Evolutionary conservation across 768 basidiomycete species (phyloP).

Genomic region (Agaricus subrufescens): DNA sequence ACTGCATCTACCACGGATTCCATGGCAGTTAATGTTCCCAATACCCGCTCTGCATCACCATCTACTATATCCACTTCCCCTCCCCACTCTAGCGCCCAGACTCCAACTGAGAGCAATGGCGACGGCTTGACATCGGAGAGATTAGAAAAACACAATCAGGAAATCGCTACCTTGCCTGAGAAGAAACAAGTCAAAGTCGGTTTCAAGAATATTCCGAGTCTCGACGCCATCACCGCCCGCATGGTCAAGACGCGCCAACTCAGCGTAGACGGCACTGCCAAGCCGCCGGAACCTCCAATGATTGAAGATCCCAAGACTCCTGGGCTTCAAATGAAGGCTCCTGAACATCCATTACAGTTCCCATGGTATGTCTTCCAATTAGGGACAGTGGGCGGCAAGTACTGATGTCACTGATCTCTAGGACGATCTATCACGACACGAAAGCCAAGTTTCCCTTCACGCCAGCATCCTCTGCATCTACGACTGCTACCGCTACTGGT

Average conservation of each 20-base stretch:
- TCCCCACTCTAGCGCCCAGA: slow-evolving; percentile 24
- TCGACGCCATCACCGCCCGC: slow-evolving; percentile 81
- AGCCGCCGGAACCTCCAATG: slow-evolving; percentile 73
- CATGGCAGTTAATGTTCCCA: slow-evolving; percentile 59
- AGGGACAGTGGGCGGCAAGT: neutral
- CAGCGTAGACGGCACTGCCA: slow-evolving; percentile 57
- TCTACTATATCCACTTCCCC: slow-evolving; percentile 43
- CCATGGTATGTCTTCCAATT: slow-evolving; percentile 53
- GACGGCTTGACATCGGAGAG: slow-evolving; percentile 64
- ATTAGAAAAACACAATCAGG: slow-evolving; percentile 59
- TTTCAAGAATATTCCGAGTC: slow-evolving; percentile 84
- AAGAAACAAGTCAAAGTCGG: slow-evolving; percentile 39
- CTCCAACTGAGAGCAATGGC: slow-evolving; percentile 24
- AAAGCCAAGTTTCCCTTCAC: slow-evolving; percentile 68
- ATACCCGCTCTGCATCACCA: slow-evolving; percentile 67
- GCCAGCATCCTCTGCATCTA: slow-evolving; percentile 42
- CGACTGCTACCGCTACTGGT: slow-evolving; percentile 24
- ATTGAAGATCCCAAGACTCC: slow-evolving; percentile 83
- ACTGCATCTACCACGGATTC: slow-evolving; percentile 59
- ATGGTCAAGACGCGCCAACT: slow-evolving; percentile 66
- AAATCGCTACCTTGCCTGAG: slow-evolving; percentile 28
- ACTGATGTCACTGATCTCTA: slow-evolving; percentile 22
- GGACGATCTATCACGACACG: slow-evolving; percentile 89
- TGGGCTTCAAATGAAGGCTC: slow-evolving; percentile 62
- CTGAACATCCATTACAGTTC: slow-evolving; percentile 83